Base-by-base conservation (phyloP, 176 grass and related monocot species). In the Rhynchospora breviuscula region DNA sequence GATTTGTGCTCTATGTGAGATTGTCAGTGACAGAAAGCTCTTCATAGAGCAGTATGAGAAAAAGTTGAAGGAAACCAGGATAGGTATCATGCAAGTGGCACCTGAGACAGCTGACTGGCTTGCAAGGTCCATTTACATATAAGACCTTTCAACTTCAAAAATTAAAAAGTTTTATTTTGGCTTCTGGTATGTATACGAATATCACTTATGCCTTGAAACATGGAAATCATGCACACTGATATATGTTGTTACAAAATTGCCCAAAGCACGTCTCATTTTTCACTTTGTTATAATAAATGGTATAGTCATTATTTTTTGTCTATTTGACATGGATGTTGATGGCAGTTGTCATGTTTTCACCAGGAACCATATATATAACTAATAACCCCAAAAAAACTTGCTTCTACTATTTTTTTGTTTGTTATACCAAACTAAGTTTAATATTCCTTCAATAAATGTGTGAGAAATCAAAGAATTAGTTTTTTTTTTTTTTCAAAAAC, bases 101-200 rank as follows among this genome's bases (percentile, higher is more conserved):
- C 86, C 82, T 59, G 93, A 93, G 87, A 86, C 86, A 85, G 93
- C 96, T 85, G 91, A 88, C 80, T 95, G 92, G 96, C 96, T 99
- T 86, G 69, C 72, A 76, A 91, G 92, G 93, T 99, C 66, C 22
- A 64, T 81, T 59, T 84, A 49, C 79, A 63, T 23, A 63, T 45
- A 31, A 29, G 59, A 71, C 78, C 84, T 75, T 9, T 68, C 33
- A 86, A 47, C 23, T 81, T 89, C 56, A 62, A 7, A 40, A 79
- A 59, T 17, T 0, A 31, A 0, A 77, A 56, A 77, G 47, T 77
- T 77, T 77, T 23, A 54, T 77, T 56, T 4, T 12, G 2, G 10
- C 6, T 23, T 53, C 12, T 56, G 73, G 40, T 17, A 31, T 51
- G 31, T 77, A 12, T 56, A 5, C 25, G 52, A 75, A 13, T 77